Evolutionary conservation across 1,284 basidiomycete species (phyloP).

Genomic region (Calocybe gambosa): DNA sequence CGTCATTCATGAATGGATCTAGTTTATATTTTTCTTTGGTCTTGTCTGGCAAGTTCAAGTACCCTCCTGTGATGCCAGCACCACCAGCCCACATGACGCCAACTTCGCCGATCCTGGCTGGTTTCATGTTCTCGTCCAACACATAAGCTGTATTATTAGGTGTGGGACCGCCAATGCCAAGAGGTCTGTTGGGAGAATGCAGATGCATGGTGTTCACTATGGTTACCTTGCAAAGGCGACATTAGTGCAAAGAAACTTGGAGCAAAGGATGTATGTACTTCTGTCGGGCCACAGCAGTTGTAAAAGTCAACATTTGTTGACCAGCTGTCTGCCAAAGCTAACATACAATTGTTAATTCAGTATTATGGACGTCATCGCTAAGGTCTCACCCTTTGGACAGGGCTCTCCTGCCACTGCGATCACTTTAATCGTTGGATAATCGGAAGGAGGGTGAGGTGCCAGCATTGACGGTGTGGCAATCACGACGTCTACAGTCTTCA

Average conservation of each 20-base stretch:
- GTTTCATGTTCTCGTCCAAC: slow-evolving; percentile 42
- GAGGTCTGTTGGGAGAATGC: slow-evolving; percentile 33
- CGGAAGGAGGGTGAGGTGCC: slow-evolving; percentile 42
- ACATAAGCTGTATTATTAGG: slow-evolving; percentile 56
- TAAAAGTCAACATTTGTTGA: slow-evolving; percentile 34
- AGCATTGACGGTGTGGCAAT: slow-evolving; percentile 51
- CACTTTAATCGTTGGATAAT: slow-evolving; percentile 51
- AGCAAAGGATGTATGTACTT: slow-evolving; percentile 26
- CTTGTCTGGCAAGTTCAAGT: slow-evolving; percentile 50
- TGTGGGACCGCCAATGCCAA: slow-evolving; percentile 49
- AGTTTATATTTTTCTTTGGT: slow-evolving; percentile 42
- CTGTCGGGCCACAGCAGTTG: slow-evolving; percentile 45
- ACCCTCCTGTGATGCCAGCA: slow-evolving; percentile 45
- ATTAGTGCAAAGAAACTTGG: background rate
- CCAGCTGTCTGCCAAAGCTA: slow-evolving; percentile 50
- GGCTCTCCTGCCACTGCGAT: slow-evolving; percentile 55
- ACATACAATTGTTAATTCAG: background rate
- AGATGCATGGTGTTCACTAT: slow-evolving; percentile 54
- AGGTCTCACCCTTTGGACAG: slow-evolving; percentile 42
- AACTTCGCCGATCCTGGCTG: slow-evolving; percentile 43
- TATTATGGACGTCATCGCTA: background rate
- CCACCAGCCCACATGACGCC: slow-evolving; percentile 60
- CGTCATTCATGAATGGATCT: slow-evolving; percentile 46
- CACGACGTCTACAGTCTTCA: slow-evolving; percentile 54
- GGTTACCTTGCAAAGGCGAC: slow-evolving; percentile 34